Conservation (phyloP, 805 yeast genomes). For the Saturnispora gosingensis region DNA sequence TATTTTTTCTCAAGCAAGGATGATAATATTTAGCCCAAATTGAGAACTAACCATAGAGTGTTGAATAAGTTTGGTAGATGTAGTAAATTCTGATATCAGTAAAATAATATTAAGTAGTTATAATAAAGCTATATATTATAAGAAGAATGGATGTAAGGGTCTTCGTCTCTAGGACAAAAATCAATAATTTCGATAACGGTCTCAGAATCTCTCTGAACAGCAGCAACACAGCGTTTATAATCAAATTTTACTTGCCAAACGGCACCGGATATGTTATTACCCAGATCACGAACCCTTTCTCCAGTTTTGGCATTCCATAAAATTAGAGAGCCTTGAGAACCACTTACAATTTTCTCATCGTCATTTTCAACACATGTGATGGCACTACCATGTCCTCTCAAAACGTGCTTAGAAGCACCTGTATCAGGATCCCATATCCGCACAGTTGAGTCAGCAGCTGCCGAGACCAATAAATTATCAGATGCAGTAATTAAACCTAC, state of each 20-base stretch:
- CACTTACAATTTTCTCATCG: conserved; percentile 75
- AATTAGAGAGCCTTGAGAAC: conserved; percentile 79
- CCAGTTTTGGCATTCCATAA: conserved; percentile 83
- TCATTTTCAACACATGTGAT: conserved; percentile 92
- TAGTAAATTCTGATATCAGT: background rate
- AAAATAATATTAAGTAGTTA: background rate
- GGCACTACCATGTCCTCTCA: conserved; percentile 78
- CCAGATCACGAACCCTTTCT: conserved; percentile 58
- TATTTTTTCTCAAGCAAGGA: background rate
- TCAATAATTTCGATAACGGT: conserved; percentile 82
- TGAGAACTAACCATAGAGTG: background rate
- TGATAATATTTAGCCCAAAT: background rate
- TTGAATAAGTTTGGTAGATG: background rate
- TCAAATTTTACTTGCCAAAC: conserved; percentile 95
- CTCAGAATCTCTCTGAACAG: conserved; percentile 60
- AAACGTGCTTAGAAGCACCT: conserved; percentile 53
- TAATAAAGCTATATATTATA: background rate
- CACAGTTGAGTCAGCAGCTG: conserved; percentile 90
- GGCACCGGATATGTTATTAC: conserved; percentile 68
- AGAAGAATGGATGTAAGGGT: conserved; percentile 3
- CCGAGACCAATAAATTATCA: conserved; percentile 72
- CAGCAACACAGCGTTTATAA: conserved; percentile 77
- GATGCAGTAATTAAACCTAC: conserved; percentile 82
- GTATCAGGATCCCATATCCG: conserved; percentile 88
- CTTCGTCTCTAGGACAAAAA: conserved; percentile 39